Evolutionary conservation across 208 protist species (phyloP).

Genomic region (Naegleria fowleri): DNA sequence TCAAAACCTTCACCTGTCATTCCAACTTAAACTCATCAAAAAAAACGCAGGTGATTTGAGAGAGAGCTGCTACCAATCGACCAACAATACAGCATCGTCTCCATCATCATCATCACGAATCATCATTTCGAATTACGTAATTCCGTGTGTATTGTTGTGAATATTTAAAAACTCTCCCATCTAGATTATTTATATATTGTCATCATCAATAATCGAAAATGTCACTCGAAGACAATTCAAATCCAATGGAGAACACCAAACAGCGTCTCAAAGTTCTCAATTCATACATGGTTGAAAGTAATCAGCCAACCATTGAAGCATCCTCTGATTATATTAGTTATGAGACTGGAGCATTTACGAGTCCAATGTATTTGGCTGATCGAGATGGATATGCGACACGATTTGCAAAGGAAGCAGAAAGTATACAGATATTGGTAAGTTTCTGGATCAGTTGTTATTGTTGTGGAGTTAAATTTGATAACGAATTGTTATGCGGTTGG

Average conservation of each 20-base stretch:
- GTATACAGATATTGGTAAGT: conserved; percentile 38
- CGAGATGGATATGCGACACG: conserved; percentile 40
- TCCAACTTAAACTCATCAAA: not conserved
- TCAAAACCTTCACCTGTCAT: not conserved
- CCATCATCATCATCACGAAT: too few relatives aligned
- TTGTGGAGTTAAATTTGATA: not conserved
- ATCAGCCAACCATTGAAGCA: conserved; percentile 19
- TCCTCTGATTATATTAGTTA: not conserved
- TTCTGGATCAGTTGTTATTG: not conserved
- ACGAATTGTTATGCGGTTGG: too few relatives aligned
- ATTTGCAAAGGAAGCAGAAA: conserved; percentile 38
- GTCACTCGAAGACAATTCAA: too few relatives aligned
- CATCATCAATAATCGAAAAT: too few relatives aligned
- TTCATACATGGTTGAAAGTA: not conserved
- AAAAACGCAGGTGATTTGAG: not conserved
- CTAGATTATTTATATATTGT: too few relatives aligned
- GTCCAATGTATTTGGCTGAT: conserved; percentile 30
- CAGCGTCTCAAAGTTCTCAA: not conserved
- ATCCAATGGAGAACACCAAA: not conserved
- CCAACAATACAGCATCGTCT: too few relatives aligned
- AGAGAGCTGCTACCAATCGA: too few relatives aligned
- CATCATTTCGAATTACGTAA: too few relatives aligned
- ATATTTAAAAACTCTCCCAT: not conserved
- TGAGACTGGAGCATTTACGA: not conserved
- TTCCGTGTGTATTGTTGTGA: too few relatives aligned